phyloP scores from a whole-genome alignment of 164 flowering plant species.

The Chimonanthus salicifolius region DNA sequence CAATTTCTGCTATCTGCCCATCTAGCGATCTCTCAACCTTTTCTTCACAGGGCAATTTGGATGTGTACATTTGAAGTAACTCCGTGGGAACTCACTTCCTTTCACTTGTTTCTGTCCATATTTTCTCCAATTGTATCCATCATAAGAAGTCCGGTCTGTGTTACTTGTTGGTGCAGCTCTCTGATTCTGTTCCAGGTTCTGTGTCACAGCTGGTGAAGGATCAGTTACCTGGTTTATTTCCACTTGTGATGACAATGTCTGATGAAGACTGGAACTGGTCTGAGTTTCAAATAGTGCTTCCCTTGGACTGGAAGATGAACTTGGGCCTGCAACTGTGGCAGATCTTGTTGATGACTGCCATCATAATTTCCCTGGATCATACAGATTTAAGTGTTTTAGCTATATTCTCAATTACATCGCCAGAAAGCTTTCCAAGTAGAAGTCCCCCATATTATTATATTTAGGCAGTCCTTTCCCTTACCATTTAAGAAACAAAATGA shows the following conservation, averaged over 20 bases:
- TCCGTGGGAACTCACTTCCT: constrained; percentile 87
- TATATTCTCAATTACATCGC: background rate
- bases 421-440: background rate
- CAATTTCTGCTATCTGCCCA: constrained; percentile 83
- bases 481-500: background rate
- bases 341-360: constrained; percentile 23
- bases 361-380: constrained; percentile 44
- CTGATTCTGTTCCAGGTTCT: constrained; percentile 35
- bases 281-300: constrained; percentile 21
- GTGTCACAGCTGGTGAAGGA: constrained; percentile 20
- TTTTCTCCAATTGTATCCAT: constrained; percentile 92
- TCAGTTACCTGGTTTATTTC: constrained; percentile 26
- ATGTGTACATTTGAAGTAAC: constrained; percentile 85
- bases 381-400: background rate
- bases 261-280: constrained; percentile 22
- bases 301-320: constrained; percentile 28
- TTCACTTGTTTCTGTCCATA: constrained; percentile 97
- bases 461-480: background rate
- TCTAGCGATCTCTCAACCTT: constrained; percentile 81
- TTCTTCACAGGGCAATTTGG: constrained; percentile 86
- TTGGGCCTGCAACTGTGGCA: constrained; percentile 23
- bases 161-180: constrained; percentile 19
- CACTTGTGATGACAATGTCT: constrained; percentile 13
- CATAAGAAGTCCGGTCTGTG: constrained; percentile 52
- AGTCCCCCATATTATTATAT: background rate